Evolutionary conservation across 2,329 filamentous ascomycete species (phyloP).

Genomic region (Aureobasidium sp.): DNA sequence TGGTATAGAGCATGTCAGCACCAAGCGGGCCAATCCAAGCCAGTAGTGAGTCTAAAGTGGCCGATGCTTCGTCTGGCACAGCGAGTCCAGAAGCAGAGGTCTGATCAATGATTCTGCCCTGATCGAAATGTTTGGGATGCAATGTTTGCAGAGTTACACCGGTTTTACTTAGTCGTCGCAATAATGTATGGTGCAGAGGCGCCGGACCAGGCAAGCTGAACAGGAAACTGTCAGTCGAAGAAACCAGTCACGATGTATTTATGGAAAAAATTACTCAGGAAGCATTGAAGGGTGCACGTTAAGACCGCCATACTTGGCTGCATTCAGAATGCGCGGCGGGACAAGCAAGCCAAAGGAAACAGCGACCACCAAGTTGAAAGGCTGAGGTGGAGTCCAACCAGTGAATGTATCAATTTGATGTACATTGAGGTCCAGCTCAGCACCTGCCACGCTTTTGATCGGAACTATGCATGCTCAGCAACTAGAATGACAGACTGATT

Average conservation of each 20-base stretch:
- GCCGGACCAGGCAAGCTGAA: conserved; percentile 71
- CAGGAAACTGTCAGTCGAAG: conserved; percentile 7
- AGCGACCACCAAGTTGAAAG: conserved; percentile 72
- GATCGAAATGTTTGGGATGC: conserved; percentile 67
- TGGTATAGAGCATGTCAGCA: conserved; percentile 60
- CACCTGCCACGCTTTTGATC: conserved; percentile 56
- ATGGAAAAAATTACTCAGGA: conserved; percentile 53
- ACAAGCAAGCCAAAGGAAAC: conserved; percentile 94
- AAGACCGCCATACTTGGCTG: conserved; percentile 71
- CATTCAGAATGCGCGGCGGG: conserved; percentile 63
- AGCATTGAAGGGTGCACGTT: conserved; percentile 92
- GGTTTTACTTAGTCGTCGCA: conserved; percentile 51
- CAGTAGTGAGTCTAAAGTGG: conserved; percentile 42
- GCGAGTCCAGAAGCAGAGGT: conserved; percentile 43
- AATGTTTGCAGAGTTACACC: conserved; percentile 86
- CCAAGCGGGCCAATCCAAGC: conserved; percentile 54
- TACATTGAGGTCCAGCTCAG: conserved; percentile 52
- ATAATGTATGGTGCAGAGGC: conserved; percentile 76
- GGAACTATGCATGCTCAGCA: conserved; percentile 49
- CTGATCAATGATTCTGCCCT: conserved; percentile 66
- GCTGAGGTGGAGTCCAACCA: conserved; percentile 61
- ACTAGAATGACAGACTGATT: neutral
- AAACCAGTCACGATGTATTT: neutral
- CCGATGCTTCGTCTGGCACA: conserved; percentile 36
- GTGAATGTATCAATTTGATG: conserved; percentile 77